Evolutionary conservation across 2,329 filamentous ascomycete genomes (phyloP).

Genomic region (Helicocarpus griseus): DNA sequence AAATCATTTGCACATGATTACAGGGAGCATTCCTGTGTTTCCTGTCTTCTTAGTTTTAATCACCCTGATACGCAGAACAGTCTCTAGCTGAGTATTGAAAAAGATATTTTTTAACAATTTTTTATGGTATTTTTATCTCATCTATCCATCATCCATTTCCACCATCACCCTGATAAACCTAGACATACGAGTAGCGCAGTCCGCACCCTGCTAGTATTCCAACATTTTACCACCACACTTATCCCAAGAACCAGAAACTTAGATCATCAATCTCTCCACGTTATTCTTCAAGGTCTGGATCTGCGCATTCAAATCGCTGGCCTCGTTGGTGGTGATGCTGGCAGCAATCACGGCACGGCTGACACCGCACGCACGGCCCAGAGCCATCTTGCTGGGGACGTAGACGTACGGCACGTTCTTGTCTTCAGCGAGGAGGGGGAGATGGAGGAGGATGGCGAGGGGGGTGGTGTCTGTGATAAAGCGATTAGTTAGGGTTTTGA

Average conservation of each 20-base stretch:
- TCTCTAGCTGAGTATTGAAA: too few relatives aligned
- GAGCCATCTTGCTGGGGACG: constrained; percentile 68
- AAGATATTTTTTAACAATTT: too few relatives aligned
- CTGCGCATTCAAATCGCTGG: constrained; percentile 74
- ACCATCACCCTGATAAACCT: too few relatives aligned
- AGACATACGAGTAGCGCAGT: too few relatives aligned
- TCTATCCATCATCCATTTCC: too few relatives aligned
- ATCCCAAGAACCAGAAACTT: constrained; percentile 25
- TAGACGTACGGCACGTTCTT: constrained; percentile 66
- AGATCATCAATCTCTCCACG: constrained; percentile 93
- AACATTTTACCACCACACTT: too few relatives aligned
- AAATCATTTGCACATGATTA: too few relatives aligned
- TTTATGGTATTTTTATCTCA: too few relatives aligned
- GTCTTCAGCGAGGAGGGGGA: constrained; percentile 76
- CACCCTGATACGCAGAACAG: too few relatives aligned
- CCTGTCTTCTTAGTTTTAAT: too few relatives aligned
- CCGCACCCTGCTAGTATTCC: background rate
- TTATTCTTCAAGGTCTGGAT: constrained; percentile 87
- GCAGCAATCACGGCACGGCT: constrained; percentile 77
- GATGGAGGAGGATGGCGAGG: constrained; percentile 77
- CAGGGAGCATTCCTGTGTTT: too few relatives aligned
- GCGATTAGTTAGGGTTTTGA: background rate
- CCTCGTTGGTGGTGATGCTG: constrained; percentile 86
- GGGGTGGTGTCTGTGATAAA: constrained; percentile 60
- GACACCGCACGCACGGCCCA: constrained; percentile 85